These are phyloP conservation scores for Steccherinum ochraceum DNA, from an alignment of 768 basidiomycete species.

Conservation along the genomic window DNA sequence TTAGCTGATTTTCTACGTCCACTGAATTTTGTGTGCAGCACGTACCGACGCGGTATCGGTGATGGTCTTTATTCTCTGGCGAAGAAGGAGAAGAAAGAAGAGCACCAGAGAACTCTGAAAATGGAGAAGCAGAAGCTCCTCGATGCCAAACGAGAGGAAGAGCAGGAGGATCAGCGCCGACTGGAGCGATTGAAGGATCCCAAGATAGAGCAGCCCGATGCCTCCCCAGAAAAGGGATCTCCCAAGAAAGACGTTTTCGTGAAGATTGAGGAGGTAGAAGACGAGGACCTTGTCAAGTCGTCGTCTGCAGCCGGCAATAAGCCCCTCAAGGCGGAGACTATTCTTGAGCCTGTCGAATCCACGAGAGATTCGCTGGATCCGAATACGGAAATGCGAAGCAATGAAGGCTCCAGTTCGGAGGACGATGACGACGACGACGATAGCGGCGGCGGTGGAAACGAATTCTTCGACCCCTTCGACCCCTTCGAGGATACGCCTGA, in stretches of 20 bases:
- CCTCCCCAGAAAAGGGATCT: conserved; percentile 1
- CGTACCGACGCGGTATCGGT: conserved; percentile 14
- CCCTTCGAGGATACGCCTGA: not conserved
- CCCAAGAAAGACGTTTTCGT: conserved; percentile 6
- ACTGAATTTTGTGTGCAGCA: conserved; percentile 4
- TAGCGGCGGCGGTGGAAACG: not conserved
- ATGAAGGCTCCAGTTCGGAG: conserved; percentile 1
- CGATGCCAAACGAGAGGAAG: conserved; percentile 16
- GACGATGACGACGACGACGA: conserved; percentile 11
- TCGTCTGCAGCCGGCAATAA: not conserved
- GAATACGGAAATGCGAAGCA: not conserved
- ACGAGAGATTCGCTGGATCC: not conserved
- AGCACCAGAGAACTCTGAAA: conserved; percentile 13
- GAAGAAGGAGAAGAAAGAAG: conserved; percentile 15
- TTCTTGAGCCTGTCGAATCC: not conserved
- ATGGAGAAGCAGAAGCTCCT: conserved; percentile 16
- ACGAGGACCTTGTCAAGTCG: conserved; percentile 5
- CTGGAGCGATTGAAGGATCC: conserved; percentile 11
- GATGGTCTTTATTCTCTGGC: conserved; percentile 16
- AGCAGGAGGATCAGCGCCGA: conserved; percentile 15
- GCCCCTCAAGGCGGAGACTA: not conserved
- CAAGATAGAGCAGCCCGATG: not conserved
- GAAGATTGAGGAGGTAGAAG: conserved; percentile 14
- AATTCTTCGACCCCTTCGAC: not conserved
- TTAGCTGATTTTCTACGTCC: not conserved